Percentiles rank a stretch among this genome's conserved stretches.
phyloP scores from a whole-genome alignment of 225 moss, liverwort and hornwort genomes.

The Pseudisothecium myosuroides region DNA sequence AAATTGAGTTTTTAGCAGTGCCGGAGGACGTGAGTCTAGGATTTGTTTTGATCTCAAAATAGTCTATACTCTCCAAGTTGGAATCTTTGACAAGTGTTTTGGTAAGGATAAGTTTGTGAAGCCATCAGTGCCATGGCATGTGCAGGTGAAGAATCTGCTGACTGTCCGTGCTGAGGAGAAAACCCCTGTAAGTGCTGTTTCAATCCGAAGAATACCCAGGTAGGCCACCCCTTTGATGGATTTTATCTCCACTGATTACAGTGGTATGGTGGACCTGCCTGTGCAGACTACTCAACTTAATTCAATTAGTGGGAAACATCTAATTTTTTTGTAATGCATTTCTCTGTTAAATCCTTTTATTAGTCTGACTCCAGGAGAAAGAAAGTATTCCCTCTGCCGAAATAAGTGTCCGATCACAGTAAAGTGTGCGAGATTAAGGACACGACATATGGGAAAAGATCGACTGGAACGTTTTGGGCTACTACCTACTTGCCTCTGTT shows the following conservation, averaged over 20 bases:
- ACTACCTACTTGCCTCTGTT: background rate
- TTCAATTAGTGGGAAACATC: background rate
- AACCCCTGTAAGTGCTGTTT: conserved; percentile 47
- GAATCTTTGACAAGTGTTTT: background rate
- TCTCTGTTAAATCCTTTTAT: background rate
- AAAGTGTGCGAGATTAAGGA: background rate
- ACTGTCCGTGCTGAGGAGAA: conserved; percentile 53
- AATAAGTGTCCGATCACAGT: background rate
- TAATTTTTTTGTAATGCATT: background rate
- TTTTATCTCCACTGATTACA: background rate
- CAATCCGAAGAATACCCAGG: conserved; percentile 57
- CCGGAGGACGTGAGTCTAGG: background rate
- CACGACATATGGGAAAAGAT: background rate
- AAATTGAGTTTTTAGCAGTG: background rate
- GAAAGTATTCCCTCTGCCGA: background rate
- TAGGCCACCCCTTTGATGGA: background rate
- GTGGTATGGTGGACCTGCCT: background rate
- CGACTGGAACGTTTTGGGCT: background rate
- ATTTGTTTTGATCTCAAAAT: background rate
- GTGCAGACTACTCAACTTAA: background rate
- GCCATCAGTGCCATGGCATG: background rate
- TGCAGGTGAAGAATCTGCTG: conserved; percentile 53
- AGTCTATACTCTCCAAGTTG: background rate
- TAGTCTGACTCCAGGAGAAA: background rate
- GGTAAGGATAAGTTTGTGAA: background rate